Evolutionary conservation across 768 basidiomycete species (phyloP).

Genomic region (Termitomyces sp.): DNA sequence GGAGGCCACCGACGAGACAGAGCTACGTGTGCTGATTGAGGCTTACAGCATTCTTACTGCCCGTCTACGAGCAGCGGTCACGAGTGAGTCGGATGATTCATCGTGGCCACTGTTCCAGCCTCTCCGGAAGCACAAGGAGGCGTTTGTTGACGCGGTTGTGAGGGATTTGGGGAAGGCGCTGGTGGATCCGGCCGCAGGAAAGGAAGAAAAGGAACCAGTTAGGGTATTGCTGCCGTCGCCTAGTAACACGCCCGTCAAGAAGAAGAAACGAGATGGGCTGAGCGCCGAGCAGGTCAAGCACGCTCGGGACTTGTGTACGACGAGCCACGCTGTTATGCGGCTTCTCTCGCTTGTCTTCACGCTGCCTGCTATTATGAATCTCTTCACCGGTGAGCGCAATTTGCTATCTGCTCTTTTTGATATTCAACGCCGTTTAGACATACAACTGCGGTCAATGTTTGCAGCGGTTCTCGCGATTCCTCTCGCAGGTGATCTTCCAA

Average conservation of each 20-base stretch:
- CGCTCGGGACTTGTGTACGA: slow-evolving; percentile 76
- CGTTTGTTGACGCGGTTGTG: slow-evolving; percentile 55
- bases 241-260: slow-evolving; percentile 52
- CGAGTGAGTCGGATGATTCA: slow-evolving; percentile 47
- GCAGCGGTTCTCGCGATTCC: slow-evolving; percentile 70
- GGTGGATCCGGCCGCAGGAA: slow-evolving; percentile 45
- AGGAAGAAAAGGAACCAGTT: slow-evolving; percentile 23
- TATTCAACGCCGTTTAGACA: slow-evolving; percentile 36
- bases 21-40: slow-evolving; percentile 60
- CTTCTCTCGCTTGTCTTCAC: slow-evolving; percentile 60
- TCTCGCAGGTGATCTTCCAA: slow-evolving; percentile 63
- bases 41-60: slow-evolving; percentile 70
- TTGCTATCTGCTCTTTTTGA: slow-evolving; percentile 10
- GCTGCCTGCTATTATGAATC: slow-evolving; percentile 48
- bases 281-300: slow-evolving; percentile 74
- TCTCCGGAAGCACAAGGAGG: slow-evolving; percentile 47
- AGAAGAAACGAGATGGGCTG: slow-evolving; percentile 66
- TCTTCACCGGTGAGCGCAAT: slow-evolving; percentile 57
- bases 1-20: slow-evolving; percentile 31
- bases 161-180: slow-evolving; percentile 68
- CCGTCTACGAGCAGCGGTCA: slow-evolving; percentile 51
- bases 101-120: slow-evolving; percentile 76
- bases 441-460: slow-evolving; percentile 56
- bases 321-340: slow-evolving; percentile 66
- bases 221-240: slow-evolving; percentile 59